Conservation (phyloP, 306 rosid species). For the Ziziphus jujuba region DNA sequence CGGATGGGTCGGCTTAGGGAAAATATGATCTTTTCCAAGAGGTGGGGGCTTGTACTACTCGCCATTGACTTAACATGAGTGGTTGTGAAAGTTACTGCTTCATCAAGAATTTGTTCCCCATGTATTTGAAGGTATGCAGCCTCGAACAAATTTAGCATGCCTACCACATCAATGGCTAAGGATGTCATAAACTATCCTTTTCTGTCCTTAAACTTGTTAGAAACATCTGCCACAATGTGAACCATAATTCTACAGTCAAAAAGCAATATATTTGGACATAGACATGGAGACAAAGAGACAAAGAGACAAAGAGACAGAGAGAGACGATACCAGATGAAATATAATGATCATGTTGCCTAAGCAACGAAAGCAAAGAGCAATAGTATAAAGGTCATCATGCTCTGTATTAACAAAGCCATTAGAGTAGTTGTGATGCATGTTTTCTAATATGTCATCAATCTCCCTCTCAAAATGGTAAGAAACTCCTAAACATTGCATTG, state of each 20-base stretch:
- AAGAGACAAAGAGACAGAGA: neutral
- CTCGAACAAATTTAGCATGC: slow-evolving; percentile 27
- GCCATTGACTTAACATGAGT: slow-evolving; percentile 22
- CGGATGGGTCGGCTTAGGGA: slow-evolving; percentile 18
- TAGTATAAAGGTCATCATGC: slow-evolving; percentile 13
- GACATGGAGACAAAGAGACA: no score
- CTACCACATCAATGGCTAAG: slow-evolving; percentile 1
- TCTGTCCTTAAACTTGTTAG: slow-evolving; percentile 3
- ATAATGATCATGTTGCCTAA: slow-evolving; percentile 41
- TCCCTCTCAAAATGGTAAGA: no score
- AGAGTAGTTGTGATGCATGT: no score
- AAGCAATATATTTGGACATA: neutral
- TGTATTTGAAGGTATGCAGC: slow-evolving; percentile 19
- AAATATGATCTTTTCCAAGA: slow-evolving; percentile 11
- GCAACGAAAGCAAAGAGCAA: slow-evolving; percentile 45
- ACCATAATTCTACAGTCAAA: neutral
- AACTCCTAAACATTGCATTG: no score
- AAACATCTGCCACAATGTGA: slow-evolving; percentile 3
- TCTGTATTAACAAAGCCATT: neutral
- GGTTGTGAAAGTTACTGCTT: slow-evolving; percentile 23
- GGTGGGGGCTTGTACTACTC: neutral
- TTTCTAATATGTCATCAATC: no score
- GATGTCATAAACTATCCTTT: slow-evolving; percentile 14
- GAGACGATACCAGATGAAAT: slow-evolving; percentile 27
- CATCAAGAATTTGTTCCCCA: slow-evolving; percentile 26